Base-by-base conservation (phyloP, 179 eudicot genomes). In the Patellifolia procumbens region DNA sequence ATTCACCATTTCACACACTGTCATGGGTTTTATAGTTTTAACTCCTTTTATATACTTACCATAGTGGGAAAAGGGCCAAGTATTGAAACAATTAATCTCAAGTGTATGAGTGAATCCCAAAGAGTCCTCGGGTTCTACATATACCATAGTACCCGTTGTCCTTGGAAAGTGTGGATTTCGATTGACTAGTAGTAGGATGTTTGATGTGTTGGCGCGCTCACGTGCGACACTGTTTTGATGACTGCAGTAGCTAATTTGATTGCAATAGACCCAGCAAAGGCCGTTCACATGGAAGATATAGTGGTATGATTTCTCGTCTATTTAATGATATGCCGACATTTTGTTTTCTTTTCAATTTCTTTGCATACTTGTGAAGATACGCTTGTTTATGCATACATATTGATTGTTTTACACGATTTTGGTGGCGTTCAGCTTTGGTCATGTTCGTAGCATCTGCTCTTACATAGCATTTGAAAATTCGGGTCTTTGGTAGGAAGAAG, bases 221-320 rank as follows among this genome's bases (percentile, higher is more conserved):
- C 37, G 11, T n/a, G 19, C 17, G 64, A 42, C 5, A 4, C 7
- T n/a, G 49, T 46, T 65, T 81, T 56, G 5, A 17, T 19, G 45
- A 78, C 81, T 82, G 83, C 88, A 87, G 92, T 86, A 15, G 91
- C 88, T 58, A 84, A 80, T 81, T 79, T 91, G 82, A 78, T 80
- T 85, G 81, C 85, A 51, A 65, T 84, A 49, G 85, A 85, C 53
- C 45, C 85, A n/a, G 92, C 92, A 74, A 82, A 85, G 39, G 96
- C 96, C 74, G 24, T 76, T n/a, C 73, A 79, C 70, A 69, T 76
- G 84, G 81, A 83, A 37, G 73, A 79, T 65, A 51, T 91, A 49
- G 45, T 71, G 90, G 97, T 92, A 71, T 83, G 83, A 55, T 76
- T 64, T 64, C 26, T 78, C 32, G 35, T 31, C 51, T 83, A 55